Base-by-base conservation (phyloP, 352 stramenopile species). In the Globisporangium iwayamae region DNA sequence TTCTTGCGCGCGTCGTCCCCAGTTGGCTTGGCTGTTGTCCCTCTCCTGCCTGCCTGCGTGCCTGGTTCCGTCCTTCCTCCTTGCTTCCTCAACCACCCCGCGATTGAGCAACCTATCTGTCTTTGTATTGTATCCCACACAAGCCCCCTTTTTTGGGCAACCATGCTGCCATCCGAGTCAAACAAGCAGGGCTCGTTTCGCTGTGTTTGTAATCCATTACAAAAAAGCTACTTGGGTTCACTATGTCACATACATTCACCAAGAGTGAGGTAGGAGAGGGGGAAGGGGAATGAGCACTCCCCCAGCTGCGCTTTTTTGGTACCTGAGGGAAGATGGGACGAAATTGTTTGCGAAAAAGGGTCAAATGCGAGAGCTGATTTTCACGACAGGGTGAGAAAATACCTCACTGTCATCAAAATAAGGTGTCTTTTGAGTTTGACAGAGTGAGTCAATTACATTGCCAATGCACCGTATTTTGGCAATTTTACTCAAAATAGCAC, bases 171-270 rank as follows among this genome's bases (percentile, higher is more conserved):
- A n/a, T 46, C 39, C 39, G 39, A 46, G 39, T 46, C 39, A 46
- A 46, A 45, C 39, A n/a, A 53, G 39, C 45, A 18, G 34, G 16
- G 10, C 56, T 54, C 45, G 56, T 54, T 50, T 62, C 45, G 45
- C 56, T 51, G 43, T 50, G 56, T 55, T 54, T 50, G 56, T 55
- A 55, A 62, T 43, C 56, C 56, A 62, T 62, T 62, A 62, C 34
- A 57, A 46, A 43, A 50, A 39, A 45, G 32, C 32, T 46, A 3
- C 58, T 64, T 34, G 46, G 28, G 1, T 57, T 50, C 58, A 64
- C 39, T 64, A 64, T 64, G 13, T 1, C 10, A 36, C 36, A 64
- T 64, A 64, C 58, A 50, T 28, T 36, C 16, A 7, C 7, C 58
- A 64, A 62, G 56, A 53, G n/a, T 1, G 20, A 45, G 52, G 52